A percentile compares a stretch with the other conserved stretches of the same genome.
These are phyloP conservation scores for Gryganskiella cystojenkinii DNA, from an alignment of 192 early-diverging fungal species.

Conservation along the genomic window DNA sequence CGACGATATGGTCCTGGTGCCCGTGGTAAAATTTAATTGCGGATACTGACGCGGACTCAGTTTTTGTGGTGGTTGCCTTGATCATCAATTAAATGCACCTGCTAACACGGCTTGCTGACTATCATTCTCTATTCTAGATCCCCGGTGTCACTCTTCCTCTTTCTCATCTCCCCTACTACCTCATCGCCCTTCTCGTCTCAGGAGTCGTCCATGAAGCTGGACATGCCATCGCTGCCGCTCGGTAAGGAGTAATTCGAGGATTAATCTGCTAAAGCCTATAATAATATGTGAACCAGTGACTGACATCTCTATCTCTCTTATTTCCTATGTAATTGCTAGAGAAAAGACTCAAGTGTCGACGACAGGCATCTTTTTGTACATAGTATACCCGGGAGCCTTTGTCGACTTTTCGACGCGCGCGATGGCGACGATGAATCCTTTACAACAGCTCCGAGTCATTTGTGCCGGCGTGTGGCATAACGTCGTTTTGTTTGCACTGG, in stretches of 20 bases:
- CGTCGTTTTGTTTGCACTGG: slow-evolving; percentile 58
- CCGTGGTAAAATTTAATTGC: slow-evolving; percentile 64
- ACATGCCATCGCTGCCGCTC: slow-evolving; percentile 76
- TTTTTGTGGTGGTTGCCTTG: not conserved
- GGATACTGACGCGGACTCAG: not conserved
- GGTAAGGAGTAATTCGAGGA: slow-evolving; percentile 54
- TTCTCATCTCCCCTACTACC: slow-evolving; percentile 73
- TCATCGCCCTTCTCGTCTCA: slow-evolving; percentile 68
- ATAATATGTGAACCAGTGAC: not conserved
- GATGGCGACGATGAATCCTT: slow-evolving; percentile 55
- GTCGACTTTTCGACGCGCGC: slow-evolving; percentile 66
- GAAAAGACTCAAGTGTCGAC: slow-evolving; percentile 67
- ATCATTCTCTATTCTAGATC: slow-evolving; percentile 59
- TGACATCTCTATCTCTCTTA: slow-evolving; percentile 2
- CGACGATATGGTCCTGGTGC: slow-evolving; percentile 62
- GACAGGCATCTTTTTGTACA: slow-evolving; percentile 73
- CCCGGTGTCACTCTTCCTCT: slow-evolving; percentile 80
- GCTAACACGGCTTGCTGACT: not conserved
- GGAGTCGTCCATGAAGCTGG: slow-evolving; percentile 80
- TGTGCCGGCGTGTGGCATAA: slow-evolving; percentile 88
- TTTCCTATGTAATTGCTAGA: slow-evolving; percentile 48
- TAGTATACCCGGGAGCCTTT: slow-evolving; percentile 84
- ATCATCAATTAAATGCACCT: not conserved
- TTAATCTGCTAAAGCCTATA: not conserved
- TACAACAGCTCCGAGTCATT: slow-evolving; percentile 65